Conservation (phyloP, 2,329 filamentous ascomycete genomes). For the Neurospora crassa region DNA sequence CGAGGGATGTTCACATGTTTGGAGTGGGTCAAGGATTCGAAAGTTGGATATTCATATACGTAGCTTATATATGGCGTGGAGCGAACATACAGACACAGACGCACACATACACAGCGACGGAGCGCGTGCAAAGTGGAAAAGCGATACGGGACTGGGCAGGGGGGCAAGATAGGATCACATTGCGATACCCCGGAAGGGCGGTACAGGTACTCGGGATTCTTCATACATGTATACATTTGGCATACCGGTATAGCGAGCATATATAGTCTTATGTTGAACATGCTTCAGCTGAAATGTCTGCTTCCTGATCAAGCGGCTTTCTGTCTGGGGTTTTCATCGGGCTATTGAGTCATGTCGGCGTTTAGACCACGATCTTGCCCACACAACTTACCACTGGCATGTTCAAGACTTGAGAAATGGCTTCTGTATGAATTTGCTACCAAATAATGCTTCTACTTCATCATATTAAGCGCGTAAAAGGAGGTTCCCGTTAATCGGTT, state of each 20-base stretch:
- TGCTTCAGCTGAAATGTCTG: neutral
- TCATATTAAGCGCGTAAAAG: neutral
- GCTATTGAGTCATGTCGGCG: neutral
- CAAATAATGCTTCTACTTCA: neutral
- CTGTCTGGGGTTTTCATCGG: neutral
- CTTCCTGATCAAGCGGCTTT: no score
- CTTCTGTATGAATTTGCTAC: neutral
- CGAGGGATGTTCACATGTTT: neutral
- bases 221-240: neutral
- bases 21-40: neutral
- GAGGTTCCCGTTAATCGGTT: neutral
- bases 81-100: neutral
- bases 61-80: neutral
- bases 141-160: neutral
- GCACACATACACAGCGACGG: neutral
- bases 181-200: neutral
- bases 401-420: neutral
- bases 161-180: neutral
- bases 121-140: neutral
- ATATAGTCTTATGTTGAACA: neutral
- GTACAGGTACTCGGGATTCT: neutral
- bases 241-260: neutral
- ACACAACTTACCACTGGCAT: neutral
- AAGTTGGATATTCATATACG: neutral
- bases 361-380: neutral